These are phyloP conservation scores for Houttuynia cordata DNA, from an alignment of 164 flowering plant genomes.

Conservation along the genomic window DNA sequence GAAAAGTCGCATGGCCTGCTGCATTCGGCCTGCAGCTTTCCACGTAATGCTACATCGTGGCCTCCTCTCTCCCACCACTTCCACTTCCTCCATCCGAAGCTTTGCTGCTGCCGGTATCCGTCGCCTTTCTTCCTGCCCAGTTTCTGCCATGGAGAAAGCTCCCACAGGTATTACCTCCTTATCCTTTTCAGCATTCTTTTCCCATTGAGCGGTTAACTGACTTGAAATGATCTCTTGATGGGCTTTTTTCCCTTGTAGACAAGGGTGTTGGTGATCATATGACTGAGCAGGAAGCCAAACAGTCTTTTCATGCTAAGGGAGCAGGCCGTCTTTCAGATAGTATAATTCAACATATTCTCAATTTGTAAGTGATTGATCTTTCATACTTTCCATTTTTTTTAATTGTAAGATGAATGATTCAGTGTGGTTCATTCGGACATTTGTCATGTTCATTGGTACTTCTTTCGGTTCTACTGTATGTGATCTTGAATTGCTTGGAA, in stretches of 20 bases:
- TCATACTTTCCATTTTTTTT: background rate
- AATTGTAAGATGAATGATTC: no score
- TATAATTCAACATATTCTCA: conserved; percentile 58
- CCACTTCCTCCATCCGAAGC: background rate
- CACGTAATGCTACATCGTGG: background rate
- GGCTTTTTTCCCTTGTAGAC: background rate
- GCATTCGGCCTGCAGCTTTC: background rate
- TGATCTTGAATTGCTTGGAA: no score
- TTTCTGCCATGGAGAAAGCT: background rate
- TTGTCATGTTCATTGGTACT: no score
- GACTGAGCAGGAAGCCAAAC: conserved; percentile 17
- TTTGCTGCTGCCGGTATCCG: background rate
- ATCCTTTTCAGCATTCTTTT: background rate
- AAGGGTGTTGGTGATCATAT: background rate
- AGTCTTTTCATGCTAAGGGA: conserved; percentile 8
- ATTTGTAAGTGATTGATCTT: conserved; percentile 35
- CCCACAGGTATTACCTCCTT: background rate
- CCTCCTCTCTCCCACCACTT: background rate
- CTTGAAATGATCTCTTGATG: background rate
- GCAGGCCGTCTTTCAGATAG: conserved; percentile 26
- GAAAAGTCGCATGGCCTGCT: no score
- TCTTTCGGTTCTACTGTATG: no score
- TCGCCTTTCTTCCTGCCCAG: background rate
- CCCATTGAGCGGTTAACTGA: no score
- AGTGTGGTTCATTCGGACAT: no score